Percentiles rank a stretch among this genome's conserved stretches.
Conservation (phyloP, 23 red algal species). For the Chondrus crispus region DNA sequence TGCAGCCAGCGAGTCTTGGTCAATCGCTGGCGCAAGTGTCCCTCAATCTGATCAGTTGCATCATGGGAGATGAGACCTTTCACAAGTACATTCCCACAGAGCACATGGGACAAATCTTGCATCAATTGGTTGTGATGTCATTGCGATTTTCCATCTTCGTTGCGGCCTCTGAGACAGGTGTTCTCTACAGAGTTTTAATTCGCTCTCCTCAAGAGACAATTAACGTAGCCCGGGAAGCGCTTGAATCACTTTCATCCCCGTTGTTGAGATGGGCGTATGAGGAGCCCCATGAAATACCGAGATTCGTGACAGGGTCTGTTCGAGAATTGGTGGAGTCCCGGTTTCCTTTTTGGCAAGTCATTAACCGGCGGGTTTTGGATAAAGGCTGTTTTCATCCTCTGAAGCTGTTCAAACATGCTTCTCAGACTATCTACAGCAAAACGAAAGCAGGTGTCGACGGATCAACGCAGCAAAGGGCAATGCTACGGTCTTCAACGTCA, state of each 20-base stretch:
- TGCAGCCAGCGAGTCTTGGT: neutral
- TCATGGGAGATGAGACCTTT: neutral
- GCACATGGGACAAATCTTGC: neutral
- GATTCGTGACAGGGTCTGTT: neutral
- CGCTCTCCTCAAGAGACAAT: neutral
- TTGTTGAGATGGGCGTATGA: constrained; percentile 7
- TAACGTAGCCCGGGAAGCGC: neutral
- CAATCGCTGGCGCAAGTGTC: neutral
- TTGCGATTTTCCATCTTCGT: neutral
- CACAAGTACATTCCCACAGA: neutral
- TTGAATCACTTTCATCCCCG: neutral
- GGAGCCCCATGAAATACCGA: neutral
- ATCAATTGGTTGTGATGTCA: neutral
- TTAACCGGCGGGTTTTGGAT: neutral
- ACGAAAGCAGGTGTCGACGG: neutral
- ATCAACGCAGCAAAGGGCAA: neutral
- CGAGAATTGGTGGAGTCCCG: neutral
- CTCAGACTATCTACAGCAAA: neutral
- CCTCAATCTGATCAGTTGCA: neutral
- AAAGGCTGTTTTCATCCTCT: neutral
- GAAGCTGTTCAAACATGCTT: constrained; percentile 3
- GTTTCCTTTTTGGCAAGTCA: neutral
- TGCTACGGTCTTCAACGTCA: neutral
- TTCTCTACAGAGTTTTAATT: no score
- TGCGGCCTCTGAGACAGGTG: neutral